phyloP scores from a whole-genome alignment of 139 green algal genomes.

The Micractinium conductrix region DNA sequence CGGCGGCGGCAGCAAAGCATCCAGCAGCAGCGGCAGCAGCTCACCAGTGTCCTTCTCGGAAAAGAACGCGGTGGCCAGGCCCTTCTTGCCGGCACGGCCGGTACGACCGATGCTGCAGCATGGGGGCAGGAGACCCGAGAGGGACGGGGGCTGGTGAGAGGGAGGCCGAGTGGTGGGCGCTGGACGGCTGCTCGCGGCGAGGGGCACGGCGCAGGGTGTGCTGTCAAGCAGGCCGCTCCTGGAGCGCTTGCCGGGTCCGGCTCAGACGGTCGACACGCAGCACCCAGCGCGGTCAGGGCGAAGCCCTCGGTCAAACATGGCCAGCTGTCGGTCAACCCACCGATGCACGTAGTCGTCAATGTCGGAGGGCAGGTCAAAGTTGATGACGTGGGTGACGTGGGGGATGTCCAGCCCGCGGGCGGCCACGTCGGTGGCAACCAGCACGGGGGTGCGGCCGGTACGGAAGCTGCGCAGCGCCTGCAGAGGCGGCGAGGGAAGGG shows the following conservation, averaged over 20 bases:
- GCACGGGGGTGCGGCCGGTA: slow-evolving; percentile 78
- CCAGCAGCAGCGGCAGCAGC: background rate
- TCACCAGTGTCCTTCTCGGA: slow-evolving; percentile 84
- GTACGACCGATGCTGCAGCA: slow-evolving; percentile 81
- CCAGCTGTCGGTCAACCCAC: too few species aligned
- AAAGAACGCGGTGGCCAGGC: slow-evolving; percentile 97
- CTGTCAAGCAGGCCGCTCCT: too few species aligned
- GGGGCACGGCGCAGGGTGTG: too few species aligned
- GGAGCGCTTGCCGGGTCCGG: too few species aligned
- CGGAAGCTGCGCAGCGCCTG: slow-evolving; percentile 84
- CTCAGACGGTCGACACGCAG: too few species aligned
- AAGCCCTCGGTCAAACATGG: too few species aligned
- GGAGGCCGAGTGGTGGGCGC: too few species aligned
- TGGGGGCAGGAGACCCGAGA: background rate
- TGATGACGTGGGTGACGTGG: slow-evolving; percentile 89
- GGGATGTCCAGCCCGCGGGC: slow-evolving; percentile 94
- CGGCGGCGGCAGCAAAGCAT: background rate
- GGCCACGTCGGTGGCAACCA: slow-evolving; percentile 98
- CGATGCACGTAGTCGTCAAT: slow-evolving; percentile 90
- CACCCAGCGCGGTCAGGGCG: too few species aligned
- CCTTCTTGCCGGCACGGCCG: slow-evolving; percentile 94
- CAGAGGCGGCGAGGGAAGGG: background rate
- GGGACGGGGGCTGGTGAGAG: too few species aligned
- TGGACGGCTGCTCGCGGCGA: too few species aligned
- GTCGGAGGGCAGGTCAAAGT: slow-evolving; percentile 87